Conservation (phyloP, 495 filamentous ascomycete species). For the Melanomma pulvis-pyrius region DNA sequence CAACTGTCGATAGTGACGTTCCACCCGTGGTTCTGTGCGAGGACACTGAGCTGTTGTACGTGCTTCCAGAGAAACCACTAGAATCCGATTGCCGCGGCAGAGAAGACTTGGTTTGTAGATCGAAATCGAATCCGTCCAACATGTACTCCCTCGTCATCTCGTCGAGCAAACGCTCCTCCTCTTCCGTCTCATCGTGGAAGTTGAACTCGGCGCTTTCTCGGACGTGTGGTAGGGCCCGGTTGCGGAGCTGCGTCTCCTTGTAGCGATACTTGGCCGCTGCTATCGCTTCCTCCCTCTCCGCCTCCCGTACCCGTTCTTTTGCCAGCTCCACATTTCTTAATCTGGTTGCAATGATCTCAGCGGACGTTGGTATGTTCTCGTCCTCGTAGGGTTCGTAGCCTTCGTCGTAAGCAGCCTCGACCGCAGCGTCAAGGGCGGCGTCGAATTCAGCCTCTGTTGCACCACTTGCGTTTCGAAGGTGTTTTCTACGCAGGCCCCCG, state of each 20-base stretch:
- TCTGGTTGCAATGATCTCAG: constrained; percentile 34
- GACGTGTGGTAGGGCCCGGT: constrained; percentile 44
- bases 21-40: constrained; percentile 77
- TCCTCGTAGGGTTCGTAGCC: constrained; percentile 76
- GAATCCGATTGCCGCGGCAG: constrained; percentile 88
- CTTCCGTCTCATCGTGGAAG: constrained; percentile 76
- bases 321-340: constrained; percentile 70
- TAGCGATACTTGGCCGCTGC: constrained; percentile 57
- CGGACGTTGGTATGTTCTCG: constrained; percentile 33
- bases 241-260: constrained; percentile 51
- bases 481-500: constrained; percentile 67
- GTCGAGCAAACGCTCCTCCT: constrained; percentile 88
- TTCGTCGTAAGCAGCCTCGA: constrained; percentile 95
- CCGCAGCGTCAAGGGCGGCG: constrained; percentile 90
- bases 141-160: constrained; percentile 88
- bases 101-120: constrained; percentile 68
- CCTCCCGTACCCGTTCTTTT: constrained; percentile 76
- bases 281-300: constrained; percentile 68
- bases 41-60: constrained; percentile 83
- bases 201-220: constrained; percentile 48
- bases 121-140: constrained; percentile 86
- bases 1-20: constrained; percentile 73
- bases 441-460: constrained; percentile 92
- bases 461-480: constrained; percentile 67
- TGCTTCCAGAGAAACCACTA: constrained; percentile 78